phyloP scores from a whole-genome alignment of 1,139 yeast genomes.

The Hemisphaericaspora subhashii region DNA sequence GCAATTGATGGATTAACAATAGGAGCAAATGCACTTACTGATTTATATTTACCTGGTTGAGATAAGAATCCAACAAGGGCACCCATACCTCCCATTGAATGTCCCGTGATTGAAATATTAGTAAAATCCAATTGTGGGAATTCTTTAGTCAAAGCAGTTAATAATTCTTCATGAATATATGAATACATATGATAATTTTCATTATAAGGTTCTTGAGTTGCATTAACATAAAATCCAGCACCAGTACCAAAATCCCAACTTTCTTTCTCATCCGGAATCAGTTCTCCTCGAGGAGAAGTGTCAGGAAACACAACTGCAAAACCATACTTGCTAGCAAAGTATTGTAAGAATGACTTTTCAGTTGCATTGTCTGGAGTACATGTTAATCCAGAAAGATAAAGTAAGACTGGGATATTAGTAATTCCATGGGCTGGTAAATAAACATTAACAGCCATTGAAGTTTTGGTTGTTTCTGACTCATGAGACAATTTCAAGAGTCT shows the following conservation, averaged over 20 bases:
- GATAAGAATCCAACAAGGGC: slow-evolving; percentile 76
- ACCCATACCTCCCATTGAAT: slow-evolving; percentile 98
- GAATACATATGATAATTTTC: slow-evolving; percentile 82
- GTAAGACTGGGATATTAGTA: slow-evolving; percentile 62
- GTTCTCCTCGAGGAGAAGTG: slow-evolving; percentile 96
- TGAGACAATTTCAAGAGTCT: slow-evolving; percentile 73
- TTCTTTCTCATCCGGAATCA: slow-evolving; percentile 77
- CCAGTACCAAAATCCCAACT: slow-evolving; percentile 91
- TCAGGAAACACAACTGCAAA: slow-evolving; percentile 93
- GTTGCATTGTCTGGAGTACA: slow-evolving; percentile 93
- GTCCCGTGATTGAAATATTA: slow-evolving; percentile 80
- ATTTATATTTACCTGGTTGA: slow-evolving; percentile 72
- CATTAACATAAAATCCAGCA: slow-evolving; percentile 92
- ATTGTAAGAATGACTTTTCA: slow-evolving; percentile 91
- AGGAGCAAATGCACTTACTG: slow-evolving; percentile 92
- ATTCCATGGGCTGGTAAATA: slow-evolving; percentile 66
- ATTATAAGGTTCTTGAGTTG: slow-evolving; percentile 71
- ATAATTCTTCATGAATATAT: slow-evolving; percentile 77
- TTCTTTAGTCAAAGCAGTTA: slow-evolving; percentile 42
- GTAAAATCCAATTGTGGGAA: slow-evolving; percentile 55
- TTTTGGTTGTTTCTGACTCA: slow-evolving; percentile 61
- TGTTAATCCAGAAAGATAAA: slow-evolving; percentile 86
- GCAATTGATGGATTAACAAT: slow-evolving; percentile 73
- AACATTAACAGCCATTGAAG: slow-evolving; percentile 81
- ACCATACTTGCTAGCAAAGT: slow-evolving; percentile 77